A percentile compares a stretch with the other conserved stretches of the same genome.
These are phyloP conservation scores for Eutrema japonicum DNA, from an alignment of 345 rosid genomes.

Conservation along the genomic window DNA sequence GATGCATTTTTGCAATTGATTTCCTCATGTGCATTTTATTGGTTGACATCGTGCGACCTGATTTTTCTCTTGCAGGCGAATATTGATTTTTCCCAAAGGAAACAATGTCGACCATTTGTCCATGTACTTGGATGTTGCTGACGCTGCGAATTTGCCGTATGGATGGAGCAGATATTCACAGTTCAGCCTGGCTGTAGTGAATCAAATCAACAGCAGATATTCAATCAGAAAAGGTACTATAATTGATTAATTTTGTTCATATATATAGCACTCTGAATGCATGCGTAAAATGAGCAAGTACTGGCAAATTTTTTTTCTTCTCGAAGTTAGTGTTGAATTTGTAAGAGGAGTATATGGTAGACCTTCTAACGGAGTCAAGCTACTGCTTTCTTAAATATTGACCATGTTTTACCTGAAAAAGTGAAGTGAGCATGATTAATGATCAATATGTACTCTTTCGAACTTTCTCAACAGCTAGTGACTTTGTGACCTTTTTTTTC, in stretches of 20 bases:
- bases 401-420: slow-evolving; percentile 22
- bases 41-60: slow-evolving; percentile 27
- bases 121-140: slow-evolving; percentile 97
- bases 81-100: slow-evolving; percentile 89
- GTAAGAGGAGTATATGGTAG: slow-evolving; percentile 7
- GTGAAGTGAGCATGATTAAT: slow-evolving; percentile 1
- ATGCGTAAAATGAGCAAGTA: not conserved
- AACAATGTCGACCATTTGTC: slow-evolving; percentile 96
- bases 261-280: slow-evolving; percentile 9
- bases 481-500: slow-evolving; percentile 6
- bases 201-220: slow-evolving; percentile 68
- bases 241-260: not conserved
- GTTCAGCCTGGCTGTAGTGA: slow-evolving; percentile 80
- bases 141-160: slow-evolving; percentile 69
- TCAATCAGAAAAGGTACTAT: slow-evolving; percentile 79
- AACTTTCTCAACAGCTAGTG: slow-evolving; percentile 20
- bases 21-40: slow-evolving; percentile 1
- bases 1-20: slow-evolving; percentile 5
- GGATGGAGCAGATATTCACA: slow-evolving; percentile 98
- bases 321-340: slow-evolving; percentile 7
- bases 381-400: slow-evolving; percentile 16
- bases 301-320: not conserved
- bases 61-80: slow-evolving; percentile 58
- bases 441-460: not conserved
- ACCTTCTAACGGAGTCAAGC: slow-evolving; percentile 8